Evolutionary conservation across 225 moss, liverwort and hornwort species (phyloP).

Genomic region (Physcomitrium patens): DNA sequence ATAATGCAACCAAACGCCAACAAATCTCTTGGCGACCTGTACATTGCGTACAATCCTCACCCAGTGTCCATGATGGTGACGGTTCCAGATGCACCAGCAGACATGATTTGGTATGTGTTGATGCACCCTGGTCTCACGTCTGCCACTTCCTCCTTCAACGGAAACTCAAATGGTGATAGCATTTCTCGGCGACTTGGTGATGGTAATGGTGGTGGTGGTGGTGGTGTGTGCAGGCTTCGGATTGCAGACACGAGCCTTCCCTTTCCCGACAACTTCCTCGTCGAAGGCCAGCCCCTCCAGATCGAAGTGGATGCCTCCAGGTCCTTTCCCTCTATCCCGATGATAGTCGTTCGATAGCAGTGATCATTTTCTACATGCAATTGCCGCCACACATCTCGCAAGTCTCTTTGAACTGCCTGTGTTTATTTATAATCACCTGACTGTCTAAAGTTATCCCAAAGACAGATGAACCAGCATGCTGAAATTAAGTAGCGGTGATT

Average conservation of each 20-base stretch:
- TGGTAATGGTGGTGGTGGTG: too few species aligned
- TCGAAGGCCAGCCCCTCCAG: conserved; percentile 52
- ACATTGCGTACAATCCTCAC: conserved; percentile 84
- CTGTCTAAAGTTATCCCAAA: too few species aligned
- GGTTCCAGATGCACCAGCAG: conserved; percentile 62
- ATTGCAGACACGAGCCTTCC: conserved; percentile 84
- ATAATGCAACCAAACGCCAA: conserved; percentile 33
- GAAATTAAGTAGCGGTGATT: too few species aligned
- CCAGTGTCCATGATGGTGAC: conserved; percentile 49
- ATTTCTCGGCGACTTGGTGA: too few species aligned
- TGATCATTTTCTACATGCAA: background rate
- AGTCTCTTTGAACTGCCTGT: too few species aligned
- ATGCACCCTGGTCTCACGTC: background rate
- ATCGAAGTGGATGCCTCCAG: conserved; percentile 43
- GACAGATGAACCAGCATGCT: too few species aligned
- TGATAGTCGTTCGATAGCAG: background rate
- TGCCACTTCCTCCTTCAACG: background rate
- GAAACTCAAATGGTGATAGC: too few species aligned
- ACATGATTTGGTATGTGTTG: conserved; percentile 68
- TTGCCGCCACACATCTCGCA: too few species aligned
- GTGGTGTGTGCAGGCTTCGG: conserved; percentile 52
- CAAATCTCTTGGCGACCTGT: conserved; percentile 53
- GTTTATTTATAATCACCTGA: too few species aligned
- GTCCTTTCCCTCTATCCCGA: conserved; percentile 30
- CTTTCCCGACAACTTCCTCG: conserved; percentile 67